A percentile compares a stretch with the other conserved stretches of the same genome.
Evolutionary conservation across 345 rosid genomes (phyloP).

Genomic region (Kandelia obovata): DNA sequence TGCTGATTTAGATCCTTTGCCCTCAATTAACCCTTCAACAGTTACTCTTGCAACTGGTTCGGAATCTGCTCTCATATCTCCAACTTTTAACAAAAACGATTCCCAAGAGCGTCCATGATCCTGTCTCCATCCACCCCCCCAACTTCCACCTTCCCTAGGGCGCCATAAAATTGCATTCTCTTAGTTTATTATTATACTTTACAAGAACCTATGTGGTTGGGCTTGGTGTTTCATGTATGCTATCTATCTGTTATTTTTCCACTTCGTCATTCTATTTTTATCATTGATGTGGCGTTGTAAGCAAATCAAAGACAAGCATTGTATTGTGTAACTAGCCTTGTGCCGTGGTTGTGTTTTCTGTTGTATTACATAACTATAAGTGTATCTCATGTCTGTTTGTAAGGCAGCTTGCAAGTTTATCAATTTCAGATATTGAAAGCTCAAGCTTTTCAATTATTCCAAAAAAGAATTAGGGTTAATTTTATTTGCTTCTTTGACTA

Average conservation of each 20-base stretch:
- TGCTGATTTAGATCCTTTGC: constrained; percentile 8
- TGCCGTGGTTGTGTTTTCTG: background rate
- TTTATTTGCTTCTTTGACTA: too few relatives aligned
- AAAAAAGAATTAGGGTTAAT: background rate
- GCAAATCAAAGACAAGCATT: background rate
- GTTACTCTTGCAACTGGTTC: constrained; percentile 3
- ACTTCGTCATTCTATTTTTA: background rate
- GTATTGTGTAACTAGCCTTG: background rate
- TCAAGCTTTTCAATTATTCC: background rate
- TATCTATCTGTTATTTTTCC: background rate
- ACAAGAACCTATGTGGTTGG: background rate
- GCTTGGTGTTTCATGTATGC: background rate
- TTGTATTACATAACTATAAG: background rate
- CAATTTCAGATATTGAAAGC: background rate
- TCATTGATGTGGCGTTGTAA: background rate
- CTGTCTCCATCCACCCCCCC: background rate
- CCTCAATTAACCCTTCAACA: background rate
- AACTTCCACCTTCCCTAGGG: too few relatives aligned
- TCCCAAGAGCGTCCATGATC: background rate
- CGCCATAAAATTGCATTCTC: background rate
- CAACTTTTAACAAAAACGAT: background rate
- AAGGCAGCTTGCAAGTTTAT: background rate
- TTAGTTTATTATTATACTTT: background rate
- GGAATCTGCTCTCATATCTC: constrained; percentile 18
- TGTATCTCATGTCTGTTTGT: background rate